phyloP scores from a whole-genome alignment of 2,329 filamentous ascomycete genomes.

The Penicillium sp. region DNA sequence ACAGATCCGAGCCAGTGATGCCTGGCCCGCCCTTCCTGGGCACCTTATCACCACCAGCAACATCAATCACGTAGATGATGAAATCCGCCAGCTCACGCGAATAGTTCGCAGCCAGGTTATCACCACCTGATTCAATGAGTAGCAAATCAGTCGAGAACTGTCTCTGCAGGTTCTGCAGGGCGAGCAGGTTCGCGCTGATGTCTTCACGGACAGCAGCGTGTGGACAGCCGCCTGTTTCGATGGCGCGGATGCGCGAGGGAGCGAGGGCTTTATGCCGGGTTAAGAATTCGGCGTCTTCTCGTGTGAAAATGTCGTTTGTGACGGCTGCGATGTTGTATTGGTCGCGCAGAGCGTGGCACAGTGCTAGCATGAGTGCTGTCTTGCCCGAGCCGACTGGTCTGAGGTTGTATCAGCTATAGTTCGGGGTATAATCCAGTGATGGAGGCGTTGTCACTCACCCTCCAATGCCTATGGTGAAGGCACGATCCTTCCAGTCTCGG shows the following conservation, averaged over 20 bases:
- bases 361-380: conserved; percentile 90
- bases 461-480: conserved; percentile 96
- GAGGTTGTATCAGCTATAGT: neutral
- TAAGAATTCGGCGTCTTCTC: conserved; percentile 95
- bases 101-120: conserved; percentile 97
- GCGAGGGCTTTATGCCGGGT: conserved; percentile 80
- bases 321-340: conserved; percentile 86
- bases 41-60: conserved; percentile 93
- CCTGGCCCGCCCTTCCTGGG: conserved; percentile 92
- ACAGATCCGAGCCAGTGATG: conserved; percentile 89
- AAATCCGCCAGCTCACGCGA: conserved; percentile 90
- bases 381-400: conserved; percentile 96
- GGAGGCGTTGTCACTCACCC: conserved; percentile 56
- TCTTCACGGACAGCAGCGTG: conserved; percentile 97
- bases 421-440: no score
- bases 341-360: conserved; percentile 76
- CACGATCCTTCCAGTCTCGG: conserved; percentile 77
- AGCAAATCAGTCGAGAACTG: conserved; percentile 77
- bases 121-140: conserved; percentile 90
- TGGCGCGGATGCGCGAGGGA: conserved; percentile 78
- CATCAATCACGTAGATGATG: conserved; percentile 98
- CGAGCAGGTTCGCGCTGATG: conserved; percentile 87
- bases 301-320: conserved; percentile 98
- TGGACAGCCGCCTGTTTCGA: conserved; percentile 95
- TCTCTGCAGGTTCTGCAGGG: conserved; percentile 79